Evolutionary conservation across 768 basidiomycete species (phyloP), one percentile per base, ranked within the genome.

Genomic region (Tulasnella sp.): DNA sequence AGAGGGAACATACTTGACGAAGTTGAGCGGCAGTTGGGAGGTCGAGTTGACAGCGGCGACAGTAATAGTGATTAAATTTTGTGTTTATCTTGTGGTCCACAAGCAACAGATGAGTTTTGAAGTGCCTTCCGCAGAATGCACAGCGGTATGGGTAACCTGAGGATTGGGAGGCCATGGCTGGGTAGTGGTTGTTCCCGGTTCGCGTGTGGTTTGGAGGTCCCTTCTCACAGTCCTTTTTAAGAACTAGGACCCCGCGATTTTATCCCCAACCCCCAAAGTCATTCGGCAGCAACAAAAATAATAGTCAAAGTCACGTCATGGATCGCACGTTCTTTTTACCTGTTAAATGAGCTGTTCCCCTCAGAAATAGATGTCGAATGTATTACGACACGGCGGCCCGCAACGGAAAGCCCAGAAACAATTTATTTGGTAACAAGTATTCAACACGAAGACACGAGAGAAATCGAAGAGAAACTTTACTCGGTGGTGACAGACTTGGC

Each of bases 401-500:
- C n/a, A n/a, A n/a, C n/a, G n/a, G n/a, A 59, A 59, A 59, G 52
- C 32, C 52, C 52, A 29, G 32, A 22, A 59, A 59, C 19, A 32
- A 14, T 29, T 59, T 29, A 59, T 5, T 32, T 29, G 11, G 22
- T 59, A 29, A 32, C 52, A 29, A 59, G 26, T 8, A 59, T 59
- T 59, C 52, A 59, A 59, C 52, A 59, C 42, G 40, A 65, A 32
- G 29, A 26, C 37, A 34, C 16, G 34, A 37, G 41, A 14, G 29
- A 67, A 72, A 35, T 22, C 7, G 16, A 8, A 9, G 16, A 9
- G 32, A 14, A 67, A 7, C 17, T 72, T 72, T 86, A 90, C 83
- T 90, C 89, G 59, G 85, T 84, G 40, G 89, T 90, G 72, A 90
- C 89, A 74, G 89, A 90, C 79, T 90, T 90, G 72, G 89, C 89